Percentiles rank a stretch among this genome's conserved stretches.
Evolutionary conservation across 139 green algal genomes (phyloP).

Genomic region (Asterochloris erici): DNA sequence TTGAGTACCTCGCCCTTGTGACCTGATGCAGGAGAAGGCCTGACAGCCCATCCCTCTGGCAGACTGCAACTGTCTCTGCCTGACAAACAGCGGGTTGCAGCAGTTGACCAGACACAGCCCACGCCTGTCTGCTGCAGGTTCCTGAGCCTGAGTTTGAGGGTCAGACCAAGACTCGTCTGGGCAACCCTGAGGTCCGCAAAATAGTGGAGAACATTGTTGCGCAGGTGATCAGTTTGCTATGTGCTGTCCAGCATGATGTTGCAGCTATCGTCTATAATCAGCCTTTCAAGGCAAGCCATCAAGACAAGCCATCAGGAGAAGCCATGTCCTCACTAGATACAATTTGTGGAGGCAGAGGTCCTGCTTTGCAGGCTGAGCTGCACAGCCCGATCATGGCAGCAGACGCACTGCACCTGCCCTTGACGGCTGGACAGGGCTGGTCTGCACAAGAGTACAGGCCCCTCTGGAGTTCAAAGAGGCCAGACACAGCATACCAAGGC

Average conservation of each 20-base stretch:
- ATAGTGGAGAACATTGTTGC: slow-evolving; percentile 72
- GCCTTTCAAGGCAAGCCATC: no score
- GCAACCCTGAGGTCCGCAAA: slow-evolving; percentile 87
- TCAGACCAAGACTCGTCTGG: slow-evolving; percentile 96
- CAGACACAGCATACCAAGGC: no score
- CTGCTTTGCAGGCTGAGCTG: no score
- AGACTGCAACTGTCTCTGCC: background rate
- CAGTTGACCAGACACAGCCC: background rate
- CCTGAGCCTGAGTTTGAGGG: slow-evolving; percentile 96
- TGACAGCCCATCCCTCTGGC: no score
- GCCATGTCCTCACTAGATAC: no score
- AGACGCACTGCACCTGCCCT: background rate
- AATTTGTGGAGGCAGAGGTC: no score
- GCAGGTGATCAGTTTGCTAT: no score
- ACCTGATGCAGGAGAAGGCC: background rate
- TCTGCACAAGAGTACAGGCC: background rate
- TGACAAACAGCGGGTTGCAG: background rate
- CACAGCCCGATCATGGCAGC: no score
- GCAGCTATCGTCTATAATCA: no score
- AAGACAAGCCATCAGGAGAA: no score
- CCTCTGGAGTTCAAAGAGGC: background rate
- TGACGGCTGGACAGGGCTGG: background rate
- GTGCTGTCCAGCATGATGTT: no score
- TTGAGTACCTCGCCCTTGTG: no score
- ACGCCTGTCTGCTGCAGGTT: slow-evolving; percentile 41